These are phyloP conservation scores for Ceratopteris richardii DNA, from an alignment of 75 land plant species.

Conservation along the genomic window DNA sequence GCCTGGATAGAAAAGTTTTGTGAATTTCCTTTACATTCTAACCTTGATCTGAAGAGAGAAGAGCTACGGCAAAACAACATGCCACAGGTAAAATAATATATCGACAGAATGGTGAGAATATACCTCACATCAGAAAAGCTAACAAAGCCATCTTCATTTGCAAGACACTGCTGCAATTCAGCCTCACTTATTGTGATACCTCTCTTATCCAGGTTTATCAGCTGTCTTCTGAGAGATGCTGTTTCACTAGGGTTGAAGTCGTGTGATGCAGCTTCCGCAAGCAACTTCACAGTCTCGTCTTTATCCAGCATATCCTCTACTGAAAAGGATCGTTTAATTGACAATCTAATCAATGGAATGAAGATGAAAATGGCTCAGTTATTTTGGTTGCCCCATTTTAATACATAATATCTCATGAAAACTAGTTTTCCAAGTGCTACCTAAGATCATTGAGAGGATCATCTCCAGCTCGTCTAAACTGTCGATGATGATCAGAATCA, in stretches of 20 bases:
- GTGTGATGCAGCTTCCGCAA: not conserved
- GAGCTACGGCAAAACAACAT: too few relatives aligned
- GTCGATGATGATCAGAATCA: constrained; percentile 53
- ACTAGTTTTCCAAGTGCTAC: too few relatives aligned
- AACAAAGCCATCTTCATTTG: not conserved
- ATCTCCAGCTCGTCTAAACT: constrained; percentile 28
- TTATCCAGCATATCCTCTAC: constrained; percentile 1
- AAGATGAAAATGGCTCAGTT: too few relatives aligned
- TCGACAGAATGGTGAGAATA: too few relatives aligned
- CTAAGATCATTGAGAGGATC: constrained; percentile 18
- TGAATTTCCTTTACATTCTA: too few relatives aligned
- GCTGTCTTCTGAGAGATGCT: not conserved
- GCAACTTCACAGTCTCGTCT: not conserved
- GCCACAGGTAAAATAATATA: too few relatives aligned
- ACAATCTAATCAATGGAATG: not conserved
- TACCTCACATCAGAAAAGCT: constrained; percentile 3
- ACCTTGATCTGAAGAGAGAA: too few relatives aligned
- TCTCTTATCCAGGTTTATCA: not conserved
- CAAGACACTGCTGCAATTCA: not conserved
- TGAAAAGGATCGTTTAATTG: constrained; percentile 2
- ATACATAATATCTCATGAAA: too few relatives aligned
- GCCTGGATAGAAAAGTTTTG: too few relatives aligned
- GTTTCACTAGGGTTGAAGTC: not conserved
- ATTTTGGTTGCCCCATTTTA: too few relatives aligned
- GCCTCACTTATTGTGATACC: not conserved